Evolutionary conservation across 257 asterid species (phyloP).

Genomic region (Solanum gracilifrons): DNA sequence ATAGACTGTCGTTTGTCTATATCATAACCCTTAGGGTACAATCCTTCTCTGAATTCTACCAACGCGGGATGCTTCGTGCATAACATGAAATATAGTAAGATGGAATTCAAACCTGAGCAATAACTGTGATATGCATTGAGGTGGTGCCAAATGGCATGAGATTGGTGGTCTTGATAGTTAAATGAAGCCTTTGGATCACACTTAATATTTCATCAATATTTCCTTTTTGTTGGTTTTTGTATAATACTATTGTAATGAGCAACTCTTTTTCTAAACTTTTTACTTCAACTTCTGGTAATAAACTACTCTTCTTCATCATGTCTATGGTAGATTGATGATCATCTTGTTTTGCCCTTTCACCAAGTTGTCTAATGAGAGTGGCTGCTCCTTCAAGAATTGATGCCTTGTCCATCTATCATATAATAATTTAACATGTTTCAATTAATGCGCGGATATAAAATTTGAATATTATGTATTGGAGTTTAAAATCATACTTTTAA

Average conservation of each 20-base stretch:
- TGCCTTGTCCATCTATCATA: not conserved
- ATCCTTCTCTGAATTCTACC: accelerated
- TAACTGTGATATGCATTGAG: not conserved
- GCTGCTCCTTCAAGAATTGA: not conserved
- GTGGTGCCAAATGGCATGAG: not conserved
- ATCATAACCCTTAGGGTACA: not conserved
- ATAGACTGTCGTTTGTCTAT: too few species aligned
- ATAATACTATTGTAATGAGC: not conserved
- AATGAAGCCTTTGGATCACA: not conserved
- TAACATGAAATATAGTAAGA: not conserved
- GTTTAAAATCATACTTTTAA: not conserved
- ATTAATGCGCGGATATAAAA: not conserved
- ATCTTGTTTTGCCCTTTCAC: not conserved
- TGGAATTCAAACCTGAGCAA: not conserved
- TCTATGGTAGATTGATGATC: not conserved
- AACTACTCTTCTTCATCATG: not conserved
- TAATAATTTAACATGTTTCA: not conserved
- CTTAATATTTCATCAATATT: not conserved
- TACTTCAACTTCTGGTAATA: not conserved
- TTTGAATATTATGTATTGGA: not conserved
- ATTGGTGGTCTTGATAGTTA: not conserved
- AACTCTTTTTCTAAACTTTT: not conserved
- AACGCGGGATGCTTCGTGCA: not conserved
- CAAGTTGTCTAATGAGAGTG: not conserved
- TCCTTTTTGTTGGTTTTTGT: not conserved